Conservation (phyloP, 1,284 basidiomycete genomes). For the Singerocomus rubriflavus region DNA sequence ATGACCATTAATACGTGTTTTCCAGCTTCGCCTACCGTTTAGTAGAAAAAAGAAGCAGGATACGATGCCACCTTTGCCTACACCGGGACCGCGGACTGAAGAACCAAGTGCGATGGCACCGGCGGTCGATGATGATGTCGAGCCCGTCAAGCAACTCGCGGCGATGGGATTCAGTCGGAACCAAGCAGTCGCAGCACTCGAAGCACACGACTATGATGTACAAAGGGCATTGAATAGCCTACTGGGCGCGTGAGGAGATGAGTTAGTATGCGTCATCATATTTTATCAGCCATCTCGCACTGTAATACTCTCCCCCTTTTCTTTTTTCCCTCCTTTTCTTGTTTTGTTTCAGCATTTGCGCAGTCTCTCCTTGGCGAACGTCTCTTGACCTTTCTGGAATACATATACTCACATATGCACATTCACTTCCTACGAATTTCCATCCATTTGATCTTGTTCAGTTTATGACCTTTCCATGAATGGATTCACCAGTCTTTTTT, state of each 20-base stretch:
- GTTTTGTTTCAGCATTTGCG: neutral
- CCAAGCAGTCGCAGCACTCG: constrained; percentile 75
- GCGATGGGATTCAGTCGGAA: constrained; percentile 81
- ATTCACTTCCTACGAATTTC: constrained; percentile 23
- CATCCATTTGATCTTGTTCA: constrained; percentile 2
- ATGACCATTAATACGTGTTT: constrained; percentile 13
- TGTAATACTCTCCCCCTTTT: constrained; percentile 13
- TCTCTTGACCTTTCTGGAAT: constrained; percentile 22
- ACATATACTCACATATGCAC: constrained; percentile 26
- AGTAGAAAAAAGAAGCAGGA: constrained; percentile 70
- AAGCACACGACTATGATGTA: constrained; percentile 73
- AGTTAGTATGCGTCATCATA: constrained; percentile 7
- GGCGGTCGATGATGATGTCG: constrained; percentile 69
- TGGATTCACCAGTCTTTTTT: constrained; percentile 14
- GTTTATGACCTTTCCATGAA: constrained; percentile 9
- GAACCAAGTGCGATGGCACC: constrained; percentile 47
- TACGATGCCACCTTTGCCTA: constrained; percentile 43
- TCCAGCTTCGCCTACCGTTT: constrained; percentile 74
- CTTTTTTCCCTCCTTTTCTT: neutral
- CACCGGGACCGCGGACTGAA: constrained; percentile 42
- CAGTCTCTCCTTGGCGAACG: constrained; percentile 14
- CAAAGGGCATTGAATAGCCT: constrained; percentile 70
- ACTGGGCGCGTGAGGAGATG: constrained; percentile 37
- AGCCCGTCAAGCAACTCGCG: constrained; percentile 71
- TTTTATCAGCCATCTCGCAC: constrained; percentile 21